phyloP scores from a whole-genome alignment of 2,329 filamentous ascomycete species.

The Tolypocladium ovalisporum region DNA sequence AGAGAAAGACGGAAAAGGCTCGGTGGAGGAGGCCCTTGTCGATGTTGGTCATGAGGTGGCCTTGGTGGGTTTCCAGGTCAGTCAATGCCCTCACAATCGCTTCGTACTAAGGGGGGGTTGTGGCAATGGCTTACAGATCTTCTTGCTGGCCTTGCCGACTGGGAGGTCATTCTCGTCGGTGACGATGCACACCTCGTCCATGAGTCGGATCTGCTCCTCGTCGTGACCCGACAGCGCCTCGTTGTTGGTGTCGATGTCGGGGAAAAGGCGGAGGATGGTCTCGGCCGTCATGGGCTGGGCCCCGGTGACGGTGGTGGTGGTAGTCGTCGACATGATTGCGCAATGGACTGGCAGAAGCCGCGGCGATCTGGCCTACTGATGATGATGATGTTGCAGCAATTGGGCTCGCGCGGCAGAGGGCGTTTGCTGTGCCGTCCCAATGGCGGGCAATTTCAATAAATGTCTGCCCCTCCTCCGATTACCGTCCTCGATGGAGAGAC shows the following conservation, averaged over 20 bases:
- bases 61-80: slow-evolving; percentile 30
- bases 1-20: slow-evolving; percentile 96
- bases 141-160: slow-evolving; percentile 96
- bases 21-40: slow-evolving; percentile 91
- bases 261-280: slow-evolving; percentile 79
- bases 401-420: background rate
- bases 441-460: background rate
- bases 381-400: background rate
- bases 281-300: slow-evolving; percentile 67
- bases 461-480: background rate
- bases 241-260: slow-evolving; percentile 64
- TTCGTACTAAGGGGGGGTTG: background rate
- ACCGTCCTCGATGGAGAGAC: background rate
- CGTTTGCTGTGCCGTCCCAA: background rate
- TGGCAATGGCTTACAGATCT: slow-evolving; percentile 58
- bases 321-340: slow-evolving; percentile 13
- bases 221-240: slow-evolving; percentile 82
- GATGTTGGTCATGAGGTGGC: slow-evolving; percentile 98
- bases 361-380: background rate
- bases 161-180: slow-evolving; percentile 83
- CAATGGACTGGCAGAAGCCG: background rate
- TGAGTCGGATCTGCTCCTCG: slow-evolving; percentile 92
- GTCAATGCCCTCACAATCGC: background rate
- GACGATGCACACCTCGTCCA: slow-evolving; percentile 99
- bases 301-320: slow-evolving; percentile 28